Base-by-base conservation (phyloP, 129 eudicot genomes). In the Helichrysum umbraculigerum region DNA sequence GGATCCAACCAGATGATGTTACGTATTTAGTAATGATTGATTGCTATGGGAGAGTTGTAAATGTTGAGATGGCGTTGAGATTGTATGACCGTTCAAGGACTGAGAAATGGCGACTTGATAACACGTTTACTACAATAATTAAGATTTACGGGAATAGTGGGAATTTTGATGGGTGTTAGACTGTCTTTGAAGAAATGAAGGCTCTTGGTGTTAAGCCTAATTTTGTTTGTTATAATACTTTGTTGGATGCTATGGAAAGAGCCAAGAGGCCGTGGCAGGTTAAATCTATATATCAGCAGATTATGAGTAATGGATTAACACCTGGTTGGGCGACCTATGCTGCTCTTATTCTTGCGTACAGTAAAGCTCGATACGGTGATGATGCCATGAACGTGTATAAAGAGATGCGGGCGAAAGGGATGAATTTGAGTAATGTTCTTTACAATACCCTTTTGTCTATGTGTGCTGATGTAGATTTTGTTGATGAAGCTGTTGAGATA, bases 181-280 rank as follows among this genome's bases (percentile, higher is more conserved):
- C 88, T 66, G 92, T 94, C 61, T 91, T 89, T 20, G 93, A 94
- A 82, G 98, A 94, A 70, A 91, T 91, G 98, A 94, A 94, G 83
- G 97, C 96, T 17, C 84, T 89, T 21, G 87, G 89, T 15, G 87
- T 91, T 4, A 94, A 78, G 84, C 93, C 90, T 5, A 91, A 84
- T 51, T 70, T 84, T 41, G 75, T 78, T 20, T 74, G 93, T 56
- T 91, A 89, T 70, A 94, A 94, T 74, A 79, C 86, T 6, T 81
- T 94, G 79, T 72, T 94, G 71, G 99, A 91, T 77, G 92, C 93
- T 28, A 94, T 94, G 99, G 97, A 97, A 22, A 83, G 96, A 75
- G 97, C 96, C 42, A 91, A 85, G 80, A 91, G 99, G 81, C 99
- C 97, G 4, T 94, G 96, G 97, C 93, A 91, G 29, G 96, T 87